A percentile compares a stretch with the other conserved stretches of the same genome.
phyloP scores from a whole-genome alignment of 2,329 filamentous ascomycete species.

The Tolypocladium inflatum region DNA sequence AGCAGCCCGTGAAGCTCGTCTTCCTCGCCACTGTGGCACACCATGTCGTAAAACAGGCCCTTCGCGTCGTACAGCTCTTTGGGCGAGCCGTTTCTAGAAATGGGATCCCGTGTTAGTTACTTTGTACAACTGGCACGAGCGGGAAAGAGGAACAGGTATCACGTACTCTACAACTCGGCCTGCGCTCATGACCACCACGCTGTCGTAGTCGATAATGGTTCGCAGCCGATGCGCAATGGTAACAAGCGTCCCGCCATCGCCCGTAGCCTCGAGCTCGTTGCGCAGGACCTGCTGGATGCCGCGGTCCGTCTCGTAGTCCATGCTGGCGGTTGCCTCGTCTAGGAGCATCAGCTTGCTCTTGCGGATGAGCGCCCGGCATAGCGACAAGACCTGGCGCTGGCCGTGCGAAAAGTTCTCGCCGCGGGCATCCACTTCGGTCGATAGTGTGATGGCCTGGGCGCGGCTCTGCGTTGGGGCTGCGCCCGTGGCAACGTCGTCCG shows the following conservation, averaged over 20 bases:
- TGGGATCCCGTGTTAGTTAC: not conserved
- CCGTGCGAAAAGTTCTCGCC: constrained; percentile 49
- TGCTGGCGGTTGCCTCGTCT: constrained; percentile 50
- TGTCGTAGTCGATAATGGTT: constrained; percentile 52
- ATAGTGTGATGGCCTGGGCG: constrained; percentile 22
- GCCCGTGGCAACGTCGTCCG: constrained; percentile 12
- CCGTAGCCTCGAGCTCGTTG: constrained; percentile 33
- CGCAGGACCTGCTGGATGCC: constrained; percentile 45
- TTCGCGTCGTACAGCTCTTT: constrained; percentile 32
- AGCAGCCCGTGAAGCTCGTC: constrained; percentile 31
- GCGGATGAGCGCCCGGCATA: constrained; percentile 45
- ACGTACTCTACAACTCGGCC: constrained; percentile 43
- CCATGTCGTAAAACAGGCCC: constrained; percentile 44
- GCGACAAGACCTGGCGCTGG: constrained; percentile 48
- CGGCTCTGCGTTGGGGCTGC: constrained; percentile 6
- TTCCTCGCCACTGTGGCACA: constrained; percentile 44
- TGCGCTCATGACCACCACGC: constrained; percentile 45
- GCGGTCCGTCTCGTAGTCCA: constrained; percentile 48
- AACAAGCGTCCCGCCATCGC: constrained; percentile 40
- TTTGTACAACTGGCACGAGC: not conserved
- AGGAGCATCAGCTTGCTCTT: constrained; percentile 45
- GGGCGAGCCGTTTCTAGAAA: constrained; percentile 33
- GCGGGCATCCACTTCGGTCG: constrained; percentile 39
- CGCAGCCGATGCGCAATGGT: constrained; percentile 48
- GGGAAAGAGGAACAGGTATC: not conserved